Evolutionary conservation across 2,329 filamentous ascomycete genomes (phyloP).

Genomic region (Trichoderma brevicompactum): DNA sequence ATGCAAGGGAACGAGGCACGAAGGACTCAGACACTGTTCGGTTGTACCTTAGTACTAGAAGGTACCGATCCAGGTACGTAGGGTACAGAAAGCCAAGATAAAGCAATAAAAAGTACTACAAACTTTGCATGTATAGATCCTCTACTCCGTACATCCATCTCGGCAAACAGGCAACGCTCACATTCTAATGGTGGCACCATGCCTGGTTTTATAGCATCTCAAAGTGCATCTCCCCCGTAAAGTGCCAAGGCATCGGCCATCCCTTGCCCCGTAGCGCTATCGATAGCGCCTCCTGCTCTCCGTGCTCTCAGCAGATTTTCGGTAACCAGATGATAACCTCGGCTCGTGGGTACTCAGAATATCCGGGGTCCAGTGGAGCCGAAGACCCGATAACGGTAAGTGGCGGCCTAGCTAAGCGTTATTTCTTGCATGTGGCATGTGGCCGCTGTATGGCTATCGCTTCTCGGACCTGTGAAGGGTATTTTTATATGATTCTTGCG

Average conservation of each 20-base stretch:
- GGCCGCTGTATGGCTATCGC: neutral
- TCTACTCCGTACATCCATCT: no score
- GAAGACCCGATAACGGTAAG: conserved; percentile 18
- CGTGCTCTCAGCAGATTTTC: neutral
- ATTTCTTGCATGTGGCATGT: conserved; percentile 26
- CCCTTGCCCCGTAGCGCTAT: conserved; percentile 23
- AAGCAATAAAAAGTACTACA: no score
- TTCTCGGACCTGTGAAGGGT: conserved; percentile 12
- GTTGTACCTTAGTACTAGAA: no score
- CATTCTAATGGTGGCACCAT: no score
- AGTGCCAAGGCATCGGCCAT: neutral
- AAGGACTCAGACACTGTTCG: no score
- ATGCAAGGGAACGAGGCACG: no score
- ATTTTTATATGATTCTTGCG: conserved; percentile 13
- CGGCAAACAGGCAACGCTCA: no score
- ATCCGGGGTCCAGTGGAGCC: conserved; percentile 24
- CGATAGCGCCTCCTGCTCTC: conserved; percentile 1
- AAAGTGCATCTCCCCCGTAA: no score
- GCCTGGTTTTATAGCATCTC: no score
- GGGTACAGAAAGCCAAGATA: no score
- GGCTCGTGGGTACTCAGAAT: conserved; percentile 10
- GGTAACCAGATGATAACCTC: conserved; percentile 22
- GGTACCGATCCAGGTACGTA: no score
- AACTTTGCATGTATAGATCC: no score
- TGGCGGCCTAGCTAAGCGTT: conserved; percentile 14